Conservation (phyloP, 2,329 filamentous ascomycete genomes). For the Microsporum audouinii region DNA sequence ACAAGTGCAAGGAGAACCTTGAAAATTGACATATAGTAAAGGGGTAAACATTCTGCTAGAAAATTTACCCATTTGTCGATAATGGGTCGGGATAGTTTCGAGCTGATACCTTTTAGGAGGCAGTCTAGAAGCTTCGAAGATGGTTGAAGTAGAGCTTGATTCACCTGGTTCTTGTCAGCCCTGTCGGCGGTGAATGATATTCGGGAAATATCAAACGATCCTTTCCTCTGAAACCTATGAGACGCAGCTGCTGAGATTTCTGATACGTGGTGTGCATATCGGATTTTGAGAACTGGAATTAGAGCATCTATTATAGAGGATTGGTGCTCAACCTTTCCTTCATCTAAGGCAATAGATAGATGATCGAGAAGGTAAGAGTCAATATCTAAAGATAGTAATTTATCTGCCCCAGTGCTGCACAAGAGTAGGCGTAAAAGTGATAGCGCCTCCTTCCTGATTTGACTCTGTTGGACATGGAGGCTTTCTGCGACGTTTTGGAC, state of each 20-base stretch:
- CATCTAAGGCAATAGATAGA: constrained; percentile 49
- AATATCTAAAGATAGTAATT: constrained; percentile 42
- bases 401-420: constrained; percentile 30
- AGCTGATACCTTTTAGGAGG: constrained; percentile 68
- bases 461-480: constrained; percentile 44
- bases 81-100: constrained; percentile 59
- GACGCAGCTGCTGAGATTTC: constrained; percentile 22
- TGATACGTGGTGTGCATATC: constrained; percentile 27
- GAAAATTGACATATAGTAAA: constrained; percentile 77
- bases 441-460: constrained; percentile 60
- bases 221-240: constrained; percentile 27
- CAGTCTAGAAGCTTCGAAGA: constrained; percentile 60
- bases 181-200: constrained; percentile 38
- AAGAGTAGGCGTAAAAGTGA: constrained; percentile 47
- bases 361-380: constrained; percentile 60
- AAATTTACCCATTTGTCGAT: constrained; percentile 89
- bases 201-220: constrained; percentile 33
- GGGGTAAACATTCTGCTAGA: constrained; percentile 67
- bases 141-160: constrained; percentile 36
- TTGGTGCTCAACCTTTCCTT: constrained; percentile 59
- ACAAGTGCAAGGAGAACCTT: constrained; percentile 83
- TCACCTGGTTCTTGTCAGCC: constrained; percentile 27
- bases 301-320: constrained; percentile 69
- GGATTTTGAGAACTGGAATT: constrained; percentile 58
- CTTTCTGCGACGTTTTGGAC: constrained; percentile 15